Evolutionary conservation across 2,329 filamentous ascomycete species (phyloP), one percentile per base, ranked within the genome.

Genomic region (Podosphaera aphanis): DNA sequence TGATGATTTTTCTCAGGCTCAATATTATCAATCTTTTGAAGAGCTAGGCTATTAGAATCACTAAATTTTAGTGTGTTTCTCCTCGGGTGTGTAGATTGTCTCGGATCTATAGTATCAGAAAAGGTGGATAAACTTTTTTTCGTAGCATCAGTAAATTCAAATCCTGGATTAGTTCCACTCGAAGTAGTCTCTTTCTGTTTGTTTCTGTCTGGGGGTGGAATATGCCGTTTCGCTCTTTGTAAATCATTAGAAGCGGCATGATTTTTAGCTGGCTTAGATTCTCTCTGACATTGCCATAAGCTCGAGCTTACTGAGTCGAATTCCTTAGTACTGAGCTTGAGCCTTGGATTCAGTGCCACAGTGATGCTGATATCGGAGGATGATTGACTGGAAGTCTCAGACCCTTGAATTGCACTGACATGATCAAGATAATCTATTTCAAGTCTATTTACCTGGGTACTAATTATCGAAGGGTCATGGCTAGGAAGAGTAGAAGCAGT

Each of bases 301-400:
- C 15, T 11, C 15, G 15, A 13, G 4, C 13, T 33, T 10, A n/a
- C n/a, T 10, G 1, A 7, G 19, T 19, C 38, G 13, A 25, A 23
- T 41, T 21, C 8, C 19, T 41, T 41, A 15, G 38, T 5, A 25
- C 25, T 15, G 13, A n/a, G 25, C 6, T 21, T 21, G 15, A 15
- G 10, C 11, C 25, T 31, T 29, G 25, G 25, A 8, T 43, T 33
- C 16, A 43, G 33, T 10, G 27, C 23, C 5, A 27, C 16, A 16
- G 41, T 43, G 16, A 43, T 43, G 19, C 41, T 43, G 5, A 43
- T 43, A 29, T 31, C 41, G 18, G 41, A 43, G 5, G 41, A 43
- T 33, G 29, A 13, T 33, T 33, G 29, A 2, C 29, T 33, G 10
- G 29, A 33, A 33, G 29, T 33, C 29, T 33, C 29, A n/a, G 29